Evolutionary conservation across 2,329 filamentous ascomycete species (phyloP), one percentile per base, ranked within the genome.

Genomic region (Fusarium annulatum): DNA sequence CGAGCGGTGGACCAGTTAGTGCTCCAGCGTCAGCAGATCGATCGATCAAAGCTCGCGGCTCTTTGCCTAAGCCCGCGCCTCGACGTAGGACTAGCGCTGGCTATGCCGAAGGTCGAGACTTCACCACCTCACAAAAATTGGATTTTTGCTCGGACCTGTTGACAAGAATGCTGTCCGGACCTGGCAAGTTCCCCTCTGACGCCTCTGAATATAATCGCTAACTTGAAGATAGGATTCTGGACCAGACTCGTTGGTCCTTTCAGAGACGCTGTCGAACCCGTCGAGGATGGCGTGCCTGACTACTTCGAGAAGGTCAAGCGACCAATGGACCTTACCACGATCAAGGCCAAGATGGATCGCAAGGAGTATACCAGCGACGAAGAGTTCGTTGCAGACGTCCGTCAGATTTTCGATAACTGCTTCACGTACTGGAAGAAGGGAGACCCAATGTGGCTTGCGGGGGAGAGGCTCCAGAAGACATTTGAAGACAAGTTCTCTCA

Each of bases 191-290:
- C 12, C 34, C 4, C 12, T 42, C 19, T 7, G 15, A 10, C 8
- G 7, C 15, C 18, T 3, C 21, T 51, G 23, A 58, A 15, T 16
- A 26, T 2, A 12, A 21, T 30, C 42, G 36, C 66, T 73, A 61
- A 75, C 59, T 36, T 36, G n/a, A 18, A 46, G 28, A 42, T 43
- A 90, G 89, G 90, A 11, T 91, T 90, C 79, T 92, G 90, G 90
- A 91, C 90, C 0, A 87, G 89, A n/a, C 84, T 91, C 1, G 89
- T 91, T 7, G 88, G 88, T 0, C 88, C 89, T 0, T 91, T 92
- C 80, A 86, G 86, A 49, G 86, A 91, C 30, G 86, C 89, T 1
- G 89, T 91, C 11, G 85, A 89, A 64, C 89, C 89, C 1, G 77
- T 81, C 7, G 83, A 85, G 42, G 88, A 91, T 71, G 87, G 86